phyloP scores from a whole-genome alignment of 2,329 filamentous ascomycete genomes.

The Aspergillus latus region DNA sequence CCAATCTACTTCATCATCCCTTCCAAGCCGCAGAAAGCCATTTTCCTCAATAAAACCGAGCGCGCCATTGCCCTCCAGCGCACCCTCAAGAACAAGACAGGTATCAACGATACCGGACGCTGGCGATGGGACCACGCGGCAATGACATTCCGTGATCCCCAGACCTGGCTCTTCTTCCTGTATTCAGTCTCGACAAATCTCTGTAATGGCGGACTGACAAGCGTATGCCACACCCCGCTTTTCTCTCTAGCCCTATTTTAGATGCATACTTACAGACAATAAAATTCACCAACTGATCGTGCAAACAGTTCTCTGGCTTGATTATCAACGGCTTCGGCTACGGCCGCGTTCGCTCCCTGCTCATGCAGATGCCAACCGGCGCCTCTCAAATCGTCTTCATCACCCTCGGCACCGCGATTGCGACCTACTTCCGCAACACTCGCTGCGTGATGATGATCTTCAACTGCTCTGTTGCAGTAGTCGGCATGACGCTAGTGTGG shows the following conservation, averaged over 20 bases:
- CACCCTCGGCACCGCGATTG: constrained; percentile 29
- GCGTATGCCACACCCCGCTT: constrained; percentile 15
- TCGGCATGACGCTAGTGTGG: constrained; percentile 37
- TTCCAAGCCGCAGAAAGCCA: constrained; percentile 38
- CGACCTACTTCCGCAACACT: constrained; percentile 28
- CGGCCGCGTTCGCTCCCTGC: constrained; percentile 36
- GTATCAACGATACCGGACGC: constrained; percentile 52
- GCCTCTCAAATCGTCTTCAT: constrained; percentile 37
- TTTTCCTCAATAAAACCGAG: constrained; percentile 45
- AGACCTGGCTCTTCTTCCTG: constrained; percentile 35
- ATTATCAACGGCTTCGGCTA: constrained; percentile 41
- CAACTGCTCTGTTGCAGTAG: constrained; percentile 29
- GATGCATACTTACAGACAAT: too few species aligned
- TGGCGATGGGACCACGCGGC: constrained; percentile 47
- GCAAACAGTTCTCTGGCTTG: constrained; percentile 32
- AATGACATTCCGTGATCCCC: constrained; percentile 30
- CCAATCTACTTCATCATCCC: constrained; percentile 25
- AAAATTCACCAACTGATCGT: not conserved
- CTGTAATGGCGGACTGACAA: constrained; percentile 37
- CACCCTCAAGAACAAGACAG: constrained; percentile 53
- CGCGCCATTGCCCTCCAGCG: constrained; percentile 53
- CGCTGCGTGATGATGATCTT: constrained; percentile 37
- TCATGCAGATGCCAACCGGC: constrained; percentile 40
- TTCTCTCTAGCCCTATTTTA: not conserved
- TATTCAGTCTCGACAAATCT: constrained; percentile 36